Conservation (phyloP, 2,329 filamentous ascomycete species). For the Xylariales sp. region DNA sequence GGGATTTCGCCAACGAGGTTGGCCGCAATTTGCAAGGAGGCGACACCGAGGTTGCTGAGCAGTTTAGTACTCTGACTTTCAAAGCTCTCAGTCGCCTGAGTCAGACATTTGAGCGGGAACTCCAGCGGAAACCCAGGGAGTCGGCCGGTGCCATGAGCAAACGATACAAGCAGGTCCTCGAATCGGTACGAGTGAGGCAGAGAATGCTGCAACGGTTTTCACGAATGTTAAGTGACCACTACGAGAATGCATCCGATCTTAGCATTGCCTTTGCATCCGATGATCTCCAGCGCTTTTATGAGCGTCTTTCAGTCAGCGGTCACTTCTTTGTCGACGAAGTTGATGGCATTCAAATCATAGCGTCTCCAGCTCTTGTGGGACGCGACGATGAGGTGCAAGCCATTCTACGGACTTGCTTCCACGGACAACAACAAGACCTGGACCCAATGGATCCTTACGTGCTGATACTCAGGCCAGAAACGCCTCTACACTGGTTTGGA, state of each 20-base stretch:
- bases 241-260: conserved; percentile 95
- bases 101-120: conserved; percentile 85
- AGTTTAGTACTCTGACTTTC: conserved; percentile 90
- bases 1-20: conserved; percentile 94
- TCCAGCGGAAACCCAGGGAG: conserved; percentile 80
- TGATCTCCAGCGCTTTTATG: conserved; percentile 70
- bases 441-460: conserved; percentile 79
- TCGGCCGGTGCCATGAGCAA: conserved; percentile 88
- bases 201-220: conserved; percentile 96
- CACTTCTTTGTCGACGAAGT: conserved; percentile 85
- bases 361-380: conserved; percentile 71
- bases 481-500: conserved; percentile 75
- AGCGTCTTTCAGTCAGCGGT: conserved; percentile 72
- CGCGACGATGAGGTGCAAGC: conserved; percentile 78
- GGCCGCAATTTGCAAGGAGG: conserved; percentile 87
- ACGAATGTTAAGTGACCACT: conserved; percentile 82
- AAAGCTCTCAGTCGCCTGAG: conserved; percentile 88
- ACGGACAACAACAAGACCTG: conserved; percentile 52
- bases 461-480: conserved; percentile 78
- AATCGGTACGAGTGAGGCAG: conserved; percentile 93
- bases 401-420: conserved; percentile 68
- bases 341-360: conserved; percentile 77
- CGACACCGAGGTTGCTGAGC: conserved; percentile 94
- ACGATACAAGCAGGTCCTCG: conserved; percentile 89
- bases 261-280: conserved; percentile 70